These are phyloP conservation scores for Sporisorium graminicola DNA, from an alignment of 1,284 basidiomycete species.

Conservation along the genomic window DNA sequence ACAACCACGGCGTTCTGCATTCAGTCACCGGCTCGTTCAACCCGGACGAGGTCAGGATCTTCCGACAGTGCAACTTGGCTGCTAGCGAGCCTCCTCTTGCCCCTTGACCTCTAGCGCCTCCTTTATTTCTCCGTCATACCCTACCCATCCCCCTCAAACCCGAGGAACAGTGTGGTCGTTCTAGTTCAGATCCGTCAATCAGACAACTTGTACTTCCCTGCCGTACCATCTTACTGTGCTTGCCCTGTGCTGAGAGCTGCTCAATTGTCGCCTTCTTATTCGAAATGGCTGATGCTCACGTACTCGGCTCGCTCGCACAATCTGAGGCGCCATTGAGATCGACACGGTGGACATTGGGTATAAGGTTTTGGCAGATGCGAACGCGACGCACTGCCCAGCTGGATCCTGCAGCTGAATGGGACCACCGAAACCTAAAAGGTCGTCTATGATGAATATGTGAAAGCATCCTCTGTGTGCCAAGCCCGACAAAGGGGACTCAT, in stretches of 20 bases:
- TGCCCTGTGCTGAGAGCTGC: not conserved
- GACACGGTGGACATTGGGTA: not conserved
- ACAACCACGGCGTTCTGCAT: conserved; percentile 10
- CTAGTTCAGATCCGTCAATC: no score
- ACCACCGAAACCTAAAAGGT: not conserved
- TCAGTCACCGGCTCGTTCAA: conserved; percentile 5
- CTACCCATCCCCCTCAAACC: not conserved
- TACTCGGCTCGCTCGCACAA: no score
- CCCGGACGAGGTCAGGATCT: conserved; percentile 9
- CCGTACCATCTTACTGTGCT: no score
- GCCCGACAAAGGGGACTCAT: no score
- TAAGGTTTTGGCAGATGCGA: conserved; percentile 1
- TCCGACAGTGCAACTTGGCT: conserved; percentile 10
- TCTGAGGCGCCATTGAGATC: not conserved
- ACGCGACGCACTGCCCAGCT: not conserved
- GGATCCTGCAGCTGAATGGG: not conserved
- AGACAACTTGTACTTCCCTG: not conserved
- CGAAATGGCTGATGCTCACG: no score
- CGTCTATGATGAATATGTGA: not conserved
- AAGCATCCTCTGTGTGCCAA: not conserved
- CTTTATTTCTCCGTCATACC: not conserved
- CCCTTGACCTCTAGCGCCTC: not conserved
- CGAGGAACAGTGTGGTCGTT: not conserved
- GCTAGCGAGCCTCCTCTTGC: conserved; percentile 10
- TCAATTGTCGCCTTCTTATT: not conserved